Evolutionary conservation across 2,329 filamentous ascomycete species (phyloP), one percentile per base, ranked within the genome.

Genomic region (Hypomyces perniciosus): DNA sequence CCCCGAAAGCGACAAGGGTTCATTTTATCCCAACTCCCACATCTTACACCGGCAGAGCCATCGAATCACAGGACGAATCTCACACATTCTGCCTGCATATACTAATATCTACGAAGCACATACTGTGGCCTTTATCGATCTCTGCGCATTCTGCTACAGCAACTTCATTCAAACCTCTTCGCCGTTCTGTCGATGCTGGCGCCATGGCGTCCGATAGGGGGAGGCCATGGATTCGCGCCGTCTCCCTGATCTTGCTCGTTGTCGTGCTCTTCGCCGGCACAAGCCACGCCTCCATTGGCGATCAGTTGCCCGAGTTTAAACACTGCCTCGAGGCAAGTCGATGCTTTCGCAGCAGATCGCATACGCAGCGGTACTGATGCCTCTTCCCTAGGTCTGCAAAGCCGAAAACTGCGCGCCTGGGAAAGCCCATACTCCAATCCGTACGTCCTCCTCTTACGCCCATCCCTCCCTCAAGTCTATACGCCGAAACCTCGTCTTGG

Each of bases 301-400:
- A 99, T 68, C 79, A 83, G 50, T 75, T 96, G 53, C 89, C 89
- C 13, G 90, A 95, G 62, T 99, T 99, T 67, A 80, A 78, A 64
- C 77, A 90, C 68, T 99, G 93, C 67, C 81, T 97, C 48, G 72
- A 89, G 76, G 92, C 95, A 55, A 55, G 60, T 43, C 13, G 6
- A 2, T 13, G 6, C 26, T 12, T 28, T 7, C 1, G 12, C 20
- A 7, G n/a, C 6, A 39, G 1, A 13, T 10, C 20, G 10, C 4
- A 26, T 28, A 35, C 42, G 42, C 48, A 34, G 33, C 29, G 29
- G 40, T 33, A 29, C 56, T 63, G 33, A 62, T 48, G 30, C 34
- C 5, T 38, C 8, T 38, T 8, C n/a, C 26, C 37, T 51, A 96
- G 90, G 77, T 92, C 60, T 97, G 92, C 74, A 75, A 81, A 65